phyloP scores from a whole-genome alignment of 345 rosid genomes.

The Rhizophora mangle region DNA sequence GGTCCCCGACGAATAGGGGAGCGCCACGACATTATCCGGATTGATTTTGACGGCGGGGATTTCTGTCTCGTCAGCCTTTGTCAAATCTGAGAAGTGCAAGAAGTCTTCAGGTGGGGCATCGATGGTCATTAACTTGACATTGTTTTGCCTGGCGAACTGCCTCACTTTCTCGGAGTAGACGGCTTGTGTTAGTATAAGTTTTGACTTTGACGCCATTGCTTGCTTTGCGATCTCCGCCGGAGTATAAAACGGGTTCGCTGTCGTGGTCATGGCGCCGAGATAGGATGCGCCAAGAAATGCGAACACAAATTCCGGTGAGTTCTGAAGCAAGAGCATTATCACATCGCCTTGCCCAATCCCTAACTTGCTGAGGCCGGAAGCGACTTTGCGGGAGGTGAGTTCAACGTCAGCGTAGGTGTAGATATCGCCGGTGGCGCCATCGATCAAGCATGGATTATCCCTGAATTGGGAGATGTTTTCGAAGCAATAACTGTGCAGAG shows the following conservation, averaged over 20 bases:
- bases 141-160: slow-evolving; percentile 30
- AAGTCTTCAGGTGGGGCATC: slow-evolving; percentile 45
- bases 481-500: slow-evolving; percentile 59
- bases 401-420: slow-evolving; percentile 71
- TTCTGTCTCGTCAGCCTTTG: slow-evolving; percentile 39
- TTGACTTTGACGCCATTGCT: slow-evolving; percentile 50
- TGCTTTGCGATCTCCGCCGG: slow-evolving; percentile 74
- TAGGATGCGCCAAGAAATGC: slow-evolving; percentile 75
- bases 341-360: slow-evolving; percentile 64
- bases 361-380: slow-evolving; percentile 48
- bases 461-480: slow-evolving; percentile 44
- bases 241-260: slow-evolving; percentile 83
- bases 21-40: slow-evolving; percentile 71
- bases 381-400: slow-evolving; percentile 51
- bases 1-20: slow-evolving; percentile 93
- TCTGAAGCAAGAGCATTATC: slow-evolving; percentile 70
- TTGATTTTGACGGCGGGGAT: slow-evolving; percentile 36
- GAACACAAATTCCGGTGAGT: slow-evolving; percentile 64
- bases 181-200: slow-evolving; percentile 59
- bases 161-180: slow-evolving; percentile 51
- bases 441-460: slow-evolving; percentile 65
- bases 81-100: slow-evolving; percentile 60
- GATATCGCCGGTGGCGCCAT: slow-evolving; percentile 54
- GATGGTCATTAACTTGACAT: slow-evolving; percentile 32
- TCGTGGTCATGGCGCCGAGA: slow-evolving; percentile 63